phyloP scores from a whole-genome alignment of 2,329 filamentous ascomycete genomes.

The Neopestalotiopsis sp. region DNA sequence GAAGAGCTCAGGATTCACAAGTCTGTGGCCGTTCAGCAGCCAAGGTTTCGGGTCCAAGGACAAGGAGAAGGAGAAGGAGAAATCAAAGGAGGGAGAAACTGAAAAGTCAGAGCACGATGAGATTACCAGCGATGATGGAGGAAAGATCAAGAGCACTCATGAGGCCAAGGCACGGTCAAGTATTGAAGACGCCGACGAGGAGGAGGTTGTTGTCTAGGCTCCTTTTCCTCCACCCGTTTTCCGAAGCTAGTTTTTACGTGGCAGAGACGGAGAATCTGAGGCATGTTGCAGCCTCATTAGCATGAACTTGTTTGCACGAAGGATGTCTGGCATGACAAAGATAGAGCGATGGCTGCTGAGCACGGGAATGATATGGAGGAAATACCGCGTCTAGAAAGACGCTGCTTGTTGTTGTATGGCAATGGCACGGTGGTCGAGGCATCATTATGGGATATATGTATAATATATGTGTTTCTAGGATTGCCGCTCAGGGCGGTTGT shows the following conservation, averaged over 20 bases:
- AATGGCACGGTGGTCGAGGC: background rate
- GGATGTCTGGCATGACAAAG: background rate
- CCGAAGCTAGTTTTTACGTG: background rate
- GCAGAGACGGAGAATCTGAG: background rate
- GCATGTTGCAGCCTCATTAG: background rate
- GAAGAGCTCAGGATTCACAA: slow-evolving; percentile 49
- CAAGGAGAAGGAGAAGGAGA: slow-evolving; percentile 37
- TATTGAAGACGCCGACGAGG: slow-evolving; percentile 63
- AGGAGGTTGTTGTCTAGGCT: slow-evolving; percentile 43
- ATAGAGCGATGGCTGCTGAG: background rate
- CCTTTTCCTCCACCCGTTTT: slow-evolving; percentile 10
- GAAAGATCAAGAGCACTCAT: slow-evolving; percentile 50
- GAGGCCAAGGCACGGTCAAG: slow-evolving; percentile 62
- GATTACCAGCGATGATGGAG: slow-evolving; percentile 45
- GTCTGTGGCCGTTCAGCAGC: slow-evolving; percentile 64
- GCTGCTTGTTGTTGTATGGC: background rate
- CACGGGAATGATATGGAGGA: background rate
- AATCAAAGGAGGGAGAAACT: slow-evolving; percentile 32
- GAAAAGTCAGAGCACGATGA: slow-evolving; percentile 36
- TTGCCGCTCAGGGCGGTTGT: slow-evolving; percentile 23
- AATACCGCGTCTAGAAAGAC: slow-evolving; percentile 7
- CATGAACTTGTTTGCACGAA: background rate
- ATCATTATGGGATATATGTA: slow-evolving; percentile 24
- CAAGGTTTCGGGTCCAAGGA: slow-evolving; percentile 41
- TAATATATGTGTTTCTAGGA: slow-evolving; percentile 29